Conservation (phyloP, 2,329 filamentous ascomycete genomes). For the Cucurbitaria berberidis region DNA sequence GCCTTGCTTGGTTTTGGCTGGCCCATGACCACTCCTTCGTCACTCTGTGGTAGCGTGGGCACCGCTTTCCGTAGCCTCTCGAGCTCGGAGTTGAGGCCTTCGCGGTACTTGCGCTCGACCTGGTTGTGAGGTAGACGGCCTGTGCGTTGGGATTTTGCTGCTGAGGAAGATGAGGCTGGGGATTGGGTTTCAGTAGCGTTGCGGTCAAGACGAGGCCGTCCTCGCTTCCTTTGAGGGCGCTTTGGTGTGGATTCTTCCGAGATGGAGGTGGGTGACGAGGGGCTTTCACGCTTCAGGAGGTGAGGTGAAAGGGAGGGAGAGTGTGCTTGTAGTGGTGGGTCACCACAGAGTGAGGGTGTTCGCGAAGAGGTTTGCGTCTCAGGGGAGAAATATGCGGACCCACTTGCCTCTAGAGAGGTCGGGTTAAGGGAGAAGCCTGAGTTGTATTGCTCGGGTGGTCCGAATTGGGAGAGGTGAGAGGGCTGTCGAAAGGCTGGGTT, state of each 20-base stretch:
- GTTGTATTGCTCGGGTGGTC: conserved; percentile 25
- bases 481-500: conserved; percentile 20
- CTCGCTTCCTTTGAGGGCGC: conserved; percentile 39
- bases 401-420: conserved; percentile 16
- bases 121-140: conserved; percentile 46
- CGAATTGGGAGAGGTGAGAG: conserved; percentile 29
- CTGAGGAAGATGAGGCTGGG: conserved; percentile 20
- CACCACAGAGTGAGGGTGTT: conserved; percentile 44
- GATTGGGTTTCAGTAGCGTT: conserved; percentile 19
- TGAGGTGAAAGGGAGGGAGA: conserved; percentile 37
- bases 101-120: conserved; percentile 38
- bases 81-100: conserved; percentile 40
- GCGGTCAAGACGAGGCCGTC: conserved; percentile 40
- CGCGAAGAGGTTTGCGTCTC: conserved; percentile 27
- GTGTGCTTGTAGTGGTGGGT: conserved; percentile 28
- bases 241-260: conserved; percentile 32
- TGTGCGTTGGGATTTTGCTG: conserved; percentile 23
- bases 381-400: conserved; percentile 25
- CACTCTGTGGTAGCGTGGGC: conserved; percentile 39
- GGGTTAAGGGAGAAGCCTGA: conserved; percentile 28
- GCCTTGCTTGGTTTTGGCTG: conserved; percentile 44
- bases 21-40: conserved; percentile 31
- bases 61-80: conserved; percentile 37
- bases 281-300: conserved; percentile 41
- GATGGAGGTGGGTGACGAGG: conserved; percentile 21